Conservation (phyloP, 2,329 filamentous ascomycete species). For the Laburnicola sp. region DNA sequence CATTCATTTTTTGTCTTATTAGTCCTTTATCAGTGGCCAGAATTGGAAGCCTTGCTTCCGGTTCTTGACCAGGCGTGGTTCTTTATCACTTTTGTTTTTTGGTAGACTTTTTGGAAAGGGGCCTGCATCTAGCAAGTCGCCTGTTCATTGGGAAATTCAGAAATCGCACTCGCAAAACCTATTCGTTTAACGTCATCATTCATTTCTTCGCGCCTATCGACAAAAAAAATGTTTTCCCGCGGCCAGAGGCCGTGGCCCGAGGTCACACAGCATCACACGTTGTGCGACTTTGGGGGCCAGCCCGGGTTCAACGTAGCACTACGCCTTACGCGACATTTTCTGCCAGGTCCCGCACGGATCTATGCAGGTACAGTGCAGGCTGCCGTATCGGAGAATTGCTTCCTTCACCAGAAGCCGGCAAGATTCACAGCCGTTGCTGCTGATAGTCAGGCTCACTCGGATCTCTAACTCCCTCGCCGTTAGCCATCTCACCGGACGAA, state of each 20-base stretch:
- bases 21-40: no score
- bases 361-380: conserved; percentile 8
- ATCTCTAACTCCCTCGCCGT: no score
- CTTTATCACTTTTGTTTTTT: neutral
- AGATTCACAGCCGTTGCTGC: neutral
- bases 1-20: no score
- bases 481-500: neutral
- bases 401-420: neutral
- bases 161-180: neutral
- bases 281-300: conserved; percentile 4
- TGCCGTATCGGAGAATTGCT: neutral
- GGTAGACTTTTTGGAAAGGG: neutral
- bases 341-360: neutral
- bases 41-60: no score
- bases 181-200: neutral
- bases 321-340: neutral
- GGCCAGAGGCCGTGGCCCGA: neutral
- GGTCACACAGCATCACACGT: neutral
- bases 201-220: neutral
- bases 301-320: neutral
- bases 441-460: neutral
- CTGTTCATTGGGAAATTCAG: conserved; percentile 1
- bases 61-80: neutral
- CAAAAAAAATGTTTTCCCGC: neutral
- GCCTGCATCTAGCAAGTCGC: neutral